Conservation (phyloP, 192 early-diverging fungal species). For the Podila epicladia region DNA sequence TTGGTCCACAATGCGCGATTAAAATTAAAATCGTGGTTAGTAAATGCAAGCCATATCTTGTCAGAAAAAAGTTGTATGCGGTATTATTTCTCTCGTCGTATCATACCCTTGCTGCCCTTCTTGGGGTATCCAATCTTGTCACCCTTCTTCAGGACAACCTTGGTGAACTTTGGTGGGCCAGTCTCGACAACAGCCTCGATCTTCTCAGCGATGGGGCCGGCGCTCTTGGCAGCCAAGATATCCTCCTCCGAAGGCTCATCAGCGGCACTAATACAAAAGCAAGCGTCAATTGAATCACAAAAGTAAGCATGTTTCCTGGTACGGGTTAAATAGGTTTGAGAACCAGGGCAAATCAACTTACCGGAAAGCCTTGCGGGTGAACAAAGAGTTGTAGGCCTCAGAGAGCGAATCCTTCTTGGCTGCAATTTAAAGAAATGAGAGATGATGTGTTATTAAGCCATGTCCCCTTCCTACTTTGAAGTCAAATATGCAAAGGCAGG, state of each 20-base stretch:
- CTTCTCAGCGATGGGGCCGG: constrained; percentile 34
- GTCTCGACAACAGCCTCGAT: constrained; percentile 31
- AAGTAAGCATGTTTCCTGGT: neutral
- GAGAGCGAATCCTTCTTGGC: constrained; percentile 70
- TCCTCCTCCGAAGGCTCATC: constrained; percentile 50
- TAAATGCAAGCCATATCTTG: neutral
- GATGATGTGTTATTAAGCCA: neutral
- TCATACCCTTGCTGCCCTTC: constrained; percentile 75
- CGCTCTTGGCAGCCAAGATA: constrained; percentile 42
- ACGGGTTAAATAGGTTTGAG: neutral
- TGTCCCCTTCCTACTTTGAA: neutral
- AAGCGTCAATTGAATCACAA: constrained; percentile 1
- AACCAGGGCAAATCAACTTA: neutral
- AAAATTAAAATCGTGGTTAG: neutral
- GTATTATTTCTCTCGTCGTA: neutral
- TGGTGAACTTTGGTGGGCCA: constrained; percentile 71
- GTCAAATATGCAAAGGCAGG: neutral
- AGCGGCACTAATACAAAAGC: constrained; percentile 26
- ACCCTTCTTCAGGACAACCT: constrained; percentile 72
- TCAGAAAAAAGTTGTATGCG: neutral
- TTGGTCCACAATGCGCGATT: neutral
- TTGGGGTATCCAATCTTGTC: constrained; percentile 60
- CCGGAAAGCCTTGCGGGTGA: constrained; percentile 66
- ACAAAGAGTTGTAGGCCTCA: constrained; percentile 70
- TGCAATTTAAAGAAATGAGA: neutral